Evolutionary conservation across 2,329 filamentous ascomycete genomes (phyloP), one percentile per base, ranked within the genome.

Genomic region (Verticillium nonalfalfae): DNA sequence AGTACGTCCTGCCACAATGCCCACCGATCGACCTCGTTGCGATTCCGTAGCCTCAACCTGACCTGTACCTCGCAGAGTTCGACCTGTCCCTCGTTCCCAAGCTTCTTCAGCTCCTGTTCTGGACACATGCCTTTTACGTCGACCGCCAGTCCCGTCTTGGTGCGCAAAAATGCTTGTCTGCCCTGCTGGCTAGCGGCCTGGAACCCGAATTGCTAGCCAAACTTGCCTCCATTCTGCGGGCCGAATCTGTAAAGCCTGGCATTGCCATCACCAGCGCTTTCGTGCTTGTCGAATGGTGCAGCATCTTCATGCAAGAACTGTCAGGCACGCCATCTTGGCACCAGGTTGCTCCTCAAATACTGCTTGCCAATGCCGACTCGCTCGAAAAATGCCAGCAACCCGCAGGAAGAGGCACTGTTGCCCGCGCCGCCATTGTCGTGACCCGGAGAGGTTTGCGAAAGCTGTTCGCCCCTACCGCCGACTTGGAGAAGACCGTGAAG

Each of bases 201-300:
- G 80, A 89, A 57, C 76, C 82, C 35, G 81, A 87, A 45, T 75
- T 84, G 33, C 76, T 95, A 57, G 78, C 85, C 45, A 79, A 83
- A 1, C 84, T 97, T 62, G 82, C 92, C 55, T 80, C 82, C 54
- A 84, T 84, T 58, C 74, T 97, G 62, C 85, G 88, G 64, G 78
- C 81, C 36, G 94, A 99, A 75, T 85, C 88, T 14, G 81, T 85
- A 65, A 97, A 96, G 73, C 78, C 83, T 18, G 88, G 86, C 65
- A 88, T 98, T 68, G 91, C 94, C 36, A 79, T 90, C 15, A 85
- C 84, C 54, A 96, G 87, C 74, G 90, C 93, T 5, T 96, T 97
- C 72, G 91, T 96, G 57, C 80, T 99, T 67, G 83, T 95, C 14
- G 91, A 97, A 74, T 99, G 94, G 94, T 92, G 88, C 74, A 90